Evolutionary conservation across 768 basidiomycete species (phyloP).

Genomic region (Boletus speciosus): DNA sequence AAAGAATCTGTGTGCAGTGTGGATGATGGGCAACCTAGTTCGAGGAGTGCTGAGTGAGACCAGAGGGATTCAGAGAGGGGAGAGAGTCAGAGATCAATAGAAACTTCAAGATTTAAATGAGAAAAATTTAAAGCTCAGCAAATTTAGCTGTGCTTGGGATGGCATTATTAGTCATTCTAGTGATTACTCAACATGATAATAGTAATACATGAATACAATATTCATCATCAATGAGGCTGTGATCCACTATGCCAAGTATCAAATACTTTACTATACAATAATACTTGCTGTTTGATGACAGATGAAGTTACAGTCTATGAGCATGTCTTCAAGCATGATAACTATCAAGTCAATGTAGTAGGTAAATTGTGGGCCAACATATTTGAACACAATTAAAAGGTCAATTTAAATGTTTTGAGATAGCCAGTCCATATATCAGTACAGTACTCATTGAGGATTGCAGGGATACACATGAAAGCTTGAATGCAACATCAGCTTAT

Average conservation of each 20-base stretch:
- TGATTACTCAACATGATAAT: too few relatives aligned
- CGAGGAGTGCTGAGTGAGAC: too few relatives aligned
- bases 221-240: too few relatives aligned
- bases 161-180: too few relatives aligned
- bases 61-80: too few relatives aligned
- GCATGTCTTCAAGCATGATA: constrained; percentile 95
- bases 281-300: constrained; percentile 98
- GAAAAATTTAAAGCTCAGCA: too few relatives aligned
- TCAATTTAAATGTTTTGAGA: constrained; percentile 78
- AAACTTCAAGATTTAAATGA: too few relatives aligned
- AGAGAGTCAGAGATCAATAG: too few relatives aligned
- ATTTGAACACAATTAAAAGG: constrained; percentile 91
- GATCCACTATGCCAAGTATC: constrained; percentile 92
- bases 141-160: too few relatives aligned
- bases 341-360: constrained; percentile 98
- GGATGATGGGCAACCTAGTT: too few relatives aligned
- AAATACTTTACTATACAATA: constrained; percentile 99
- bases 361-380: constrained; percentile 93
- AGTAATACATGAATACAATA: too few relatives aligned
- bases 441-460: constrained; percentile 97
- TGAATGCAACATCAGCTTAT: constrained; percentile 11
- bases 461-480: constrained; percentile 98
- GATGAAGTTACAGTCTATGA: constrained; percentile 91
- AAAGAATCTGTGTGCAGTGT: too few relatives aligned
- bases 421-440: constrained; percentile 99